A percentile compares a stretch with the other conserved stretches of the same genome.
Evolutionary conservation across 2,329 filamentous ascomycete species (phyloP).

Genomic region (Fusarium kyushuense): DNA sequence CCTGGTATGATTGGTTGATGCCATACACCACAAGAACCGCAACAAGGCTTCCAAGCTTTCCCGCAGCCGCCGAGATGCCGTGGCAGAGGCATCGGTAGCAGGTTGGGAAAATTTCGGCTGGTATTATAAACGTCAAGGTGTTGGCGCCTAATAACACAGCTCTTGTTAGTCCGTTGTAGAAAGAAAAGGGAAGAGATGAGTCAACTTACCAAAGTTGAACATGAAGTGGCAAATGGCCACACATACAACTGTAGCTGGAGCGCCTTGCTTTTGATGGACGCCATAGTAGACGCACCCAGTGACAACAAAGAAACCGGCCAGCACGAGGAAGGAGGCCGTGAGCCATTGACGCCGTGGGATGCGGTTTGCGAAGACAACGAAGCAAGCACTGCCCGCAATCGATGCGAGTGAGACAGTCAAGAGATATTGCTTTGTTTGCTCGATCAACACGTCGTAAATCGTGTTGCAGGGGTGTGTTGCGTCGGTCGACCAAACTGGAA

Average conservation of each 20-base stretch:
- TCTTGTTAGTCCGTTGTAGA: neutral
- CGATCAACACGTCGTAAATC: slow-evolving; percentile 64
- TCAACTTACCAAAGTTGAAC: slow-evolving; percentile 66
- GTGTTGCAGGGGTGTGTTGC: slow-evolving; percentile 62
- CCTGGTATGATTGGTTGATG: slow-evolving; percentile 60
- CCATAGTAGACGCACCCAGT: slow-evolving; percentile 64
- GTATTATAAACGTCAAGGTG: slow-evolving; percentile 72
- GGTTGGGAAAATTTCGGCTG: slow-evolving; percentile 74
- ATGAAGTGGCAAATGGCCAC: slow-evolving; percentile 66
- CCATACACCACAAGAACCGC: slow-evolving; percentile 64
- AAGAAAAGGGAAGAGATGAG: neutral
- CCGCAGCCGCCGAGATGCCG: slow-evolving; percentile 70
- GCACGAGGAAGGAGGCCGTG: slow-evolving; percentile 61
- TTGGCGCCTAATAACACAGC: slow-evolving; percentile 61
- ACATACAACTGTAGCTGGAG: slow-evolving; percentile 62
- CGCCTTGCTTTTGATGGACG: slow-evolving; percentile 56
- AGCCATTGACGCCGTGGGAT: slow-evolving; percentile 63
- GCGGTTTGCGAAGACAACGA: slow-evolving; percentile 61
- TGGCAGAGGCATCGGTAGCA: slow-evolving; percentile 72
- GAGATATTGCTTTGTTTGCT: slow-evolving; percentile 66
- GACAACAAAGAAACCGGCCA: slow-evolving; percentile 61
- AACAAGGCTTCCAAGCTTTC: slow-evolving; percentile 68
- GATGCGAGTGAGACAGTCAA: slow-evolving; percentile 65
- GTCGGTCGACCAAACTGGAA: slow-evolving; percentile 65
- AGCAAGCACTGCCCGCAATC: slow-evolving; percentile 63